Base-by-base conservation (phyloP, 352 stramenopile genomes). In the Hyaloperonospora arabidopsidis region DNA sequence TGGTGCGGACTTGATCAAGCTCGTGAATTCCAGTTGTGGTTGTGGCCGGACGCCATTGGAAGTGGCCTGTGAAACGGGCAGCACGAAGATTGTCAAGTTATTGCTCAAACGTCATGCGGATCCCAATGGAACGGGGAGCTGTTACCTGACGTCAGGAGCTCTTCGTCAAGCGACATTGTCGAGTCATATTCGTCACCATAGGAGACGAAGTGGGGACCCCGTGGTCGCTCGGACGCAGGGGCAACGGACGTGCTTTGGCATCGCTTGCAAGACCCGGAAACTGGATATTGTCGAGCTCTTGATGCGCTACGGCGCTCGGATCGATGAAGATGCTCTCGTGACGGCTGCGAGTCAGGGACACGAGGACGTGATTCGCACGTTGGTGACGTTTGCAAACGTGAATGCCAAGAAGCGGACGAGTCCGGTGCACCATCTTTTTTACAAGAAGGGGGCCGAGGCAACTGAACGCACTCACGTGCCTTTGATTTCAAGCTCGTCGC, bases 21-120 rank as follows among this genome's bases (percentile, higher is more conserved):
- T 89, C 45, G 76, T 88, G 0, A 86, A 89, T 61, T 84, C 74
- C 15, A 67, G 39, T 41, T 87, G 79, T 54, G 64, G 62, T 15
- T 88, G 80, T 45, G 80, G 80, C 39, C 77, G 83, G 47, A 87
- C 78, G 45, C 76, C 79, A 25, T 57, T 91, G 4, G 74, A 91
- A 50, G 78, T 89, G 38, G 78, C 79, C 21, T 82, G 77, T 52
- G 72, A 79, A 50, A 46, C 58, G 1, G 76, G 73, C 17, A 70
- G 89, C 63, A 49, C 49, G 19, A 65, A 68, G 17, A 67, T 91
- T 25, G 76, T 75, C 40, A 81, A 83, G 63, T 46, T 89, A 39
- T 55, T 91, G 45, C 70, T 91, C 23, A 71, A 70, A 25, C 63
- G 72, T 46, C 72, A 83, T 40, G 80, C 78, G 14, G 63, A 83